Evolutionary conservation across 805 yeast species (phyloP).

Genomic region (Starmerella floris): DNA sequence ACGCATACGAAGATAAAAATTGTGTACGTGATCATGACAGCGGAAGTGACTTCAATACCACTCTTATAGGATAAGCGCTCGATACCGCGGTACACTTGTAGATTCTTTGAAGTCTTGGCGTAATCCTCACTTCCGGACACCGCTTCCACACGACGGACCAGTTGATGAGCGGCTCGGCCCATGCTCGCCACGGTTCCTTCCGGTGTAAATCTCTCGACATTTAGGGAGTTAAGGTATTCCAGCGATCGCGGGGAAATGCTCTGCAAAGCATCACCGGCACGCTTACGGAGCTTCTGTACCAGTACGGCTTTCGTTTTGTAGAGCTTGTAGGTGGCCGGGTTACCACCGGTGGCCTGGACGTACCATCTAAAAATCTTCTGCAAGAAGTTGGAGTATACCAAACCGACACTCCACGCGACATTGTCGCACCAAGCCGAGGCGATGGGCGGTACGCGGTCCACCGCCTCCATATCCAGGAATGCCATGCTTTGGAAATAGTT

Average conservation of each 20-base stretch:
- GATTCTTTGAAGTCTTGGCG: conserved; percentile 24
- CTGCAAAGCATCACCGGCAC: conserved; percentile 5
- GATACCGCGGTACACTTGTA: conserved; percentile 72
- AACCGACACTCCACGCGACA: conserved; percentile 89
- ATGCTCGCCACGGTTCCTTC: background rate
- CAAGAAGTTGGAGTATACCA: conserved; percentile 67
- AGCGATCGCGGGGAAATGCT: conserved; percentile 7
- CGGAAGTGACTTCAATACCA: conserved; percentile 66
- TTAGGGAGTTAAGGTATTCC: conserved; percentile 6
- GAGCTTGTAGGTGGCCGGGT: conserved; percentile 50
- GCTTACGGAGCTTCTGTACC: conserved; percentile 43
- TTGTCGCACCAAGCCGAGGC: conserved; percentile 88
- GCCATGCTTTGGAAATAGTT: conserved; percentile 81
- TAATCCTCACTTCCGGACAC: conserved; percentile 7
- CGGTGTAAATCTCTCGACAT: conserved; percentile 2
- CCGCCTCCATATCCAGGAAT: conserved; percentile 71
- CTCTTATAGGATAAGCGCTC: conserved; percentile 68
- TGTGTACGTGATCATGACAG: conserved; percentile 77
- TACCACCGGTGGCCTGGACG: conserved; percentile 85
- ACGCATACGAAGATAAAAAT: conserved; percentile 70
- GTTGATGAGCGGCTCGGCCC: background rate
- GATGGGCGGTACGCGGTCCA: conserved; percentile 78
- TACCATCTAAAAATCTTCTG: conserved; percentile 85
- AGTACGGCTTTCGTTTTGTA: conserved; percentile 52
- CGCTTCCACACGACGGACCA: background rate